Base-by-base conservation (phyloP, 2,329 filamentous ascomycete species). In the Bipolaris oryzae region DNA sequence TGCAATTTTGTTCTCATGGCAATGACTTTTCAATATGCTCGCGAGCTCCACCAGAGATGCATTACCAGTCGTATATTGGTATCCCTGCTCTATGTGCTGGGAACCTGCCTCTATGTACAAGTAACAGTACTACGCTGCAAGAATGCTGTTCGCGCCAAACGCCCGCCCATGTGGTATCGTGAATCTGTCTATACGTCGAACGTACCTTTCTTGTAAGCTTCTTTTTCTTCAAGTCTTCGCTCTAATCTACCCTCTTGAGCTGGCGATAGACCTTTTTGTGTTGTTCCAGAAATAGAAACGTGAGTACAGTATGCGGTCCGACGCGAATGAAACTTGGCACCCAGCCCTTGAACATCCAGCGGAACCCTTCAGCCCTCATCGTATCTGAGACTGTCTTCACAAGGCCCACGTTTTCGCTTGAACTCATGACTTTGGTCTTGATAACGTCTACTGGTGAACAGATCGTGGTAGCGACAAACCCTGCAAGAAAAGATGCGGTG, bases 341-440 rank as follows among this genome's bases (percentile, higher is more conserved):
- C 91, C 91, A 96, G 58, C 92, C 92, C 76, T 91, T 90, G 78
- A 96, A 96, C 84, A 94, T 88, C 92, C 92, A 96, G 42, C 83
- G 78, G 47, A 90, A 74, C 1, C 92, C 92, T 71, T 96, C 90
- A 16, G 84, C 79, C 52, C 80, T 83, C 62, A 87, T 90, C 31
- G 93, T 87, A 42, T 90, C 86, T 39, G 79, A 77, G 51, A 96
- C 77, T 20, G 92, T 75, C 53, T 79, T 80, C 3, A 84, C 62
- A 28, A 95, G 77, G 23, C 84, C 80, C 62, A 84, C 76, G 34
- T 76, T 77, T 61, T 84, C 71, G 11, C 80, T 78, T 1, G 87
- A 84, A 60, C 87, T 89, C 92, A 96, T 96, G 69, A 96, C 85
- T 21, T 90, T 83, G 9, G 92, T 96, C 82, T 96, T 96, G 78